A percentile compares a stretch with the other conserved stretches of the same genome.
These are phyloP conservation scores for Morella rubra DNA, from an alignment of 306 rosid species.

Conservation along the genomic window DNA sequence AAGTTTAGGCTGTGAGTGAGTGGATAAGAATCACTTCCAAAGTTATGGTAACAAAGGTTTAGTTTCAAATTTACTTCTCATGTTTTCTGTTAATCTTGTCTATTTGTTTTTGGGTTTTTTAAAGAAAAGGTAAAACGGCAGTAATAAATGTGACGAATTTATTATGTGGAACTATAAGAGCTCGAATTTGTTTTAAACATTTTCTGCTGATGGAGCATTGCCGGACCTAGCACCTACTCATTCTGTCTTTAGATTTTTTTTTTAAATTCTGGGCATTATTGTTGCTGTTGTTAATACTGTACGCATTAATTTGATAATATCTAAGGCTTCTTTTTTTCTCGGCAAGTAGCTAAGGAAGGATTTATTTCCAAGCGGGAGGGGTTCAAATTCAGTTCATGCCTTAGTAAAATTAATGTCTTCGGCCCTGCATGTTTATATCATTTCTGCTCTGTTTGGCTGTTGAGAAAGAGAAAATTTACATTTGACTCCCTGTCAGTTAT, in stretches of 20 bases:
- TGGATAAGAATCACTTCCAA: constrained; percentile 6
- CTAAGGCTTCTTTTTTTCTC: too few species aligned
- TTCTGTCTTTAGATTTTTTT: not conserved
- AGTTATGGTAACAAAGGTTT: constrained; percentile 3
- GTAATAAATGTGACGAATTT: not conserved
- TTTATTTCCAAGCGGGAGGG: too few species aligned
- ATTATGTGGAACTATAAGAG: not conserved
- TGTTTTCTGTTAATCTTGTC: not conserved
- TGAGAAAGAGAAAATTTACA: not conserved
- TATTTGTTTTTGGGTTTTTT: constrained; percentile 1
- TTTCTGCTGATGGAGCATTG: constrained; percentile 13
- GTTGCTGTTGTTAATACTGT: not conserved
- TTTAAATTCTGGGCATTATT: constrained; percentile 14
- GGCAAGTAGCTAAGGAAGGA: too few species aligned
- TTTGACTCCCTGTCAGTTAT: not conserved
- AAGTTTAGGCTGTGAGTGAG: not conserved
- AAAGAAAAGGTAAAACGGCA: not conserved
- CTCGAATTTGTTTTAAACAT: constrained; percentile 22
- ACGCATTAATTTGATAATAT: not conserved
- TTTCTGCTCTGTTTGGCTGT: constrained; percentile 14
- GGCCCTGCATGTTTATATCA: not conserved
- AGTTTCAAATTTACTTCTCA: not conserved
- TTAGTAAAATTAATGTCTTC: not conserved
- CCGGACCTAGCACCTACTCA: not conserved
- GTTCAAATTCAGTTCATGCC: not conserved